A percentile compares a stretch with the other conserved stretches of the same genome.
Evolutionary conservation across 768 basidiomycete species (phyloP).

Genomic region (Tulasnella sp.): DNA sequence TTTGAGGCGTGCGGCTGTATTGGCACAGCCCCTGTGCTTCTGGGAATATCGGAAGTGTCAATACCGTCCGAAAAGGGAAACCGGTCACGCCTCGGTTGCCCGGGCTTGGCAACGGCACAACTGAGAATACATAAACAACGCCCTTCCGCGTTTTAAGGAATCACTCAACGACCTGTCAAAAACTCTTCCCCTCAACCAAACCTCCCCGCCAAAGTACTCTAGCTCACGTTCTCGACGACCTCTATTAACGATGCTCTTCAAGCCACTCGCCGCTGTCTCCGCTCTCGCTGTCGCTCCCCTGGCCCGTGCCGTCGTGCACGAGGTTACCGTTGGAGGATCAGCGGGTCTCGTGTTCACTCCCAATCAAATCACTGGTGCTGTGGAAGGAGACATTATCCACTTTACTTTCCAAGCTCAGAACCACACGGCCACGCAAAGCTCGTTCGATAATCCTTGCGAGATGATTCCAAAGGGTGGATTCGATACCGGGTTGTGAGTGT

Average conservation of each 20-base stretch:
- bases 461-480: conserved; percentile 25
- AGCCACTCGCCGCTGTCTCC: neutral
- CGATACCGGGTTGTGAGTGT: conserved; percentile 34
- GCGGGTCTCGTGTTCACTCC: conserved; percentile 27
- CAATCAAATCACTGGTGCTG: neutral
- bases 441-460: conserved; percentile 14
- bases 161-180: neutral
- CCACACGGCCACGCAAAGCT: conserved; percentile 27
- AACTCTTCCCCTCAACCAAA: neutral
- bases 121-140: neutral
- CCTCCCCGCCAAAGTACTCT: neutral
- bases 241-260: neutral
- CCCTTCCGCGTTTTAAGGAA: neutral
- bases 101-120: conserved; percentile 16
- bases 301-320: neutral
- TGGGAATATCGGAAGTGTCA: neutral
- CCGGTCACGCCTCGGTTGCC: neutral
- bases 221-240: neutral
- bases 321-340: conserved; percentile 23
- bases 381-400: conserved; percentile 14
- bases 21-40: neutral
- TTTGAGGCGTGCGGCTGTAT: neutral
- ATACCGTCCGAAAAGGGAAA: conserved; percentile 13
- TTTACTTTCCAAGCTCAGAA: conserved; percentile 22
- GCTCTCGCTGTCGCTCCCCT: conserved; percentile 4